A percentile compares a stretch with the other conserved stretches of the same genome.
These are phyloP conservation scores for Brassica balearica DNA, from an alignment of 441 rosid genomes.

Conservation along the genomic window DNA sequence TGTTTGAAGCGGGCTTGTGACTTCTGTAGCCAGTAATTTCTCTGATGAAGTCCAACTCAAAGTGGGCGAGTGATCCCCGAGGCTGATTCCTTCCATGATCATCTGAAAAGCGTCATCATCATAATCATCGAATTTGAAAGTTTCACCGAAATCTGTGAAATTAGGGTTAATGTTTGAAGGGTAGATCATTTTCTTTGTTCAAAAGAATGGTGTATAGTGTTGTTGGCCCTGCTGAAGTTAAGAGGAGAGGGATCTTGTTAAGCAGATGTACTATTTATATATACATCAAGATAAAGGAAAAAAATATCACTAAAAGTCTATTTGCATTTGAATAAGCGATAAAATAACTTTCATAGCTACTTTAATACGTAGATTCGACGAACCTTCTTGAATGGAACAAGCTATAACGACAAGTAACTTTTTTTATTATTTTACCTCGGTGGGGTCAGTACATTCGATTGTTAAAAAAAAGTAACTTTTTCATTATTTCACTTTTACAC, in stretches of 20 bases:
- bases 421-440: not conserved
- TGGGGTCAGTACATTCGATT: too few species aligned
- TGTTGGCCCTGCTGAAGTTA: conserved; percentile 15
- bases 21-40: conserved; percentile 29
- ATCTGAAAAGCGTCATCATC: conserved; percentile 15
- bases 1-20: conserved; percentile 39
- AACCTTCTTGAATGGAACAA: conserved; percentile 23
- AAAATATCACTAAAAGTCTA: not conserved
- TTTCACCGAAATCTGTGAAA: conserved; percentile 22
- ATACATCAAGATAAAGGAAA: conserved; percentile 9
- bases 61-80: conserved; percentile 37
- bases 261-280: conserved; percentile 30
- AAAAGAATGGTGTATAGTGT: conserved; percentile 5
- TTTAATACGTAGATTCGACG: conserved; percentile 36
- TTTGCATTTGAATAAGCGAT: conserved; percentile 24
- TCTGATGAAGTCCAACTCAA: conserved; percentile 43
- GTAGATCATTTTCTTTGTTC: conserved; percentile 31
- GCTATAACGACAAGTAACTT: conserved; percentile 19
- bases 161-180: conserved; percentile 43
- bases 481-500: conserved; percentile 2
- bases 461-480: not conserved
- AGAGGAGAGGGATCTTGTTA: conserved; percentile 28
- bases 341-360: conserved; percentile 15
- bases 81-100: conserved; percentile 37
- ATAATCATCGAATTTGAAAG: conserved; percentile 33